Conservation (phyloP, 352 stramenopile species). For the Phytophthora megakarya region DNA sequence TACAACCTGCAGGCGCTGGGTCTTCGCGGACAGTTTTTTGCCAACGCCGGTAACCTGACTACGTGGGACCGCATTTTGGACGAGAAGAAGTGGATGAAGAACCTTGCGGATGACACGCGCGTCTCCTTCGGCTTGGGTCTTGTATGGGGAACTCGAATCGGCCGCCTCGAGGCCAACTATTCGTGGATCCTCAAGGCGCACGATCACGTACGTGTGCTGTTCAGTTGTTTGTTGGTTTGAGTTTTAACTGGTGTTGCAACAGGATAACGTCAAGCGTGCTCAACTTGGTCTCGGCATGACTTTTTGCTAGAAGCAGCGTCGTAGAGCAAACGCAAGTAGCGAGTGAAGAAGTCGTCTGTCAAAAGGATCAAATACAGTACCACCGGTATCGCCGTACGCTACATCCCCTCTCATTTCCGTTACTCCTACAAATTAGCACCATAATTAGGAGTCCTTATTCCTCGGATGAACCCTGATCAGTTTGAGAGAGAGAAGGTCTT, state of each 20-base stretch:
- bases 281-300: constrained; percentile 86
- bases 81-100: constrained; percentile 91
- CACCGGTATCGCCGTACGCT: constrained; percentile 11
- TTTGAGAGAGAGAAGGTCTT: no score
- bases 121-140: constrained; percentile 86
- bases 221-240: neutral
- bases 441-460: neutral
- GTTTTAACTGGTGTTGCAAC: constrained; percentile 11
- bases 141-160: constrained; percentile 86
- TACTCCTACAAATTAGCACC: constrained; percentile 4
- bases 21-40: constrained; percentile 89
- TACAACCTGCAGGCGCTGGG: constrained; percentile 64
- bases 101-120: constrained; percentile 86
- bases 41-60: constrained; percentile 90
- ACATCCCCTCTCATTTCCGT: constrained; percentile 27
- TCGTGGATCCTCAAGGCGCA: constrained; percentile 90
- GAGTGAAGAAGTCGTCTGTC: neutral
- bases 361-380: constrained; percentile 25
- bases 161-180: constrained; percentile 91
- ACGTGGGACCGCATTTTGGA: constrained; percentile 85
- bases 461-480: neutral
- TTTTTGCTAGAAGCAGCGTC: constrained; percentile 63
- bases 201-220: constrained; percentile 55
- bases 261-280: constrained; percentile 88
- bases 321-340: constrained; percentile 12